Percentiles rank a stretch among this genome's conserved stretches.
phyloP scores from a whole-genome alignment of 2,329 filamentous ascomycete genomes.

The Aurifilum marmelostoma region DNA sequence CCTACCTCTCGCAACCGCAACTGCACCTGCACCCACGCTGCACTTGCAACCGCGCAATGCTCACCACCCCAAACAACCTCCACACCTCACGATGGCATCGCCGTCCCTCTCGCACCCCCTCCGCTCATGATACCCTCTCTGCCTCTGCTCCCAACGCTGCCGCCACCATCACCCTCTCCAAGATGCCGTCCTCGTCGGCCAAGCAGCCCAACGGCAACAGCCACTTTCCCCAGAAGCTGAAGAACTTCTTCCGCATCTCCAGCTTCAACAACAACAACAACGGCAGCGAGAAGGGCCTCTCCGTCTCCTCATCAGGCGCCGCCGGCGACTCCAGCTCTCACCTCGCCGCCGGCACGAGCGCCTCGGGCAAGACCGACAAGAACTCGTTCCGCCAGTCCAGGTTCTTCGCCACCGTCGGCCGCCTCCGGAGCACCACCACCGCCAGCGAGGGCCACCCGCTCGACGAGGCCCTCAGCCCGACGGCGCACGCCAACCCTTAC shows the following conservation, averaged over 20 bases:
- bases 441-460: slow-evolving; percentile 90
- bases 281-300: slow-evolving; percentile 32
- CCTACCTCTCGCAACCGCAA: neutral
- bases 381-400: slow-evolving; percentile 79
- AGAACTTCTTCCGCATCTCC: slow-evolving; percentile 74
- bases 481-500: slow-evolving; percentile 93
- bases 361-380: slow-evolving; percentile 61
- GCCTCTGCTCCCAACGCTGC: slow-evolving; percentile 16
- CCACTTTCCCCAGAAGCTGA: slow-evolving; percentile 70
- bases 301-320: slow-evolving; percentile 11
- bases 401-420: slow-evolving; percentile 85
- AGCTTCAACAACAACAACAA: slow-evolving; percentile 40
- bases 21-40: neutral
- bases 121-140: slow-evolving; percentile 28
- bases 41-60: slow-evolving; percentile 11
- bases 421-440: slow-evolving; percentile 86
- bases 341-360: slow-evolving; percentile 32
- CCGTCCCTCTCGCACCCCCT: slow-evolving; percentile 32
- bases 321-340: slow-evolving; percentile 22
- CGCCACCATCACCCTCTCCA: slow-evolving; percentile 31
- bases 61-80: slow-evolving; percentile 28
- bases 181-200: slow-evolving; percentile 53
- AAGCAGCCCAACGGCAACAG: slow-evolving; percentile 58
- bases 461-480: slow-evolving; percentile 88
- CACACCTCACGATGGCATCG: slow-evolving; percentile 30